phyloP scores from a whole-genome alignment of 495 filamentous ascomycete genomes.

The Penicillium arizonense region DNA sequence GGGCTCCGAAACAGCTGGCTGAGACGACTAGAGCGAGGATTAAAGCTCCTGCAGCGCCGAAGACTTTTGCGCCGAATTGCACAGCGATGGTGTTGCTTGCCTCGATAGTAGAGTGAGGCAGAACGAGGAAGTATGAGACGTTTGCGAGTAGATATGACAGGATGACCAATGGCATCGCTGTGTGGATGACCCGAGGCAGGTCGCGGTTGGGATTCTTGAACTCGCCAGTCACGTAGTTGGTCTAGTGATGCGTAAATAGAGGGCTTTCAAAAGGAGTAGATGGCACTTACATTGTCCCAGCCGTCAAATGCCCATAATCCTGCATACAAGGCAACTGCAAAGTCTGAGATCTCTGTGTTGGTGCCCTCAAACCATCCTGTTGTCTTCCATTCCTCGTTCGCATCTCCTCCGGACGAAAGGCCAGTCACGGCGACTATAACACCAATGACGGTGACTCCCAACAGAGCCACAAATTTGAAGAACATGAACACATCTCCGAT shows the following conservation, averaged over 20 bases:
- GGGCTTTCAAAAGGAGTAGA: background rate
- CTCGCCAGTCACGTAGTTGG: slow-evolving; percentile 95
- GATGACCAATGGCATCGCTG: slow-evolving; percentile 94
- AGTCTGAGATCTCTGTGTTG: slow-evolving; percentile 70
- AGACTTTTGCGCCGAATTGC: slow-evolving; percentile 86
- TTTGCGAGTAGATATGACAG: slow-evolving; percentile 87
- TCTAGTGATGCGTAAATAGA: slow-evolving; percentile 47
- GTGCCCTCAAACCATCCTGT: slow-evolving; percentile 88
- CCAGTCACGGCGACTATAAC: slow-evolving; percentile 89
- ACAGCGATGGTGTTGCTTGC: slow-evolving; percentile 90
- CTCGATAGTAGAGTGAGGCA: slow-evolving; percentile 78
- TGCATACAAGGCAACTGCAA: slow-evolving; percentile 91
- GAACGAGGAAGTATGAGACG: slow-evolving; percentile 88
- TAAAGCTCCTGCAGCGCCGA: slow-evolving; percentile 77
- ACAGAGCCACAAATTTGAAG: slow-evolving; percentile 86
- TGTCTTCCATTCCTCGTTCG: slow-evolving; percentile 85
- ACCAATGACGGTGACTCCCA: slow-evolving; percentile 84
- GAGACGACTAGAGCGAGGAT: slow-evolving; percentile 86
- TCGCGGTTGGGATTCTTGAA: slow-evolving; percentile 89
- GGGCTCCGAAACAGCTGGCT: slow-evolving; percentile 84
- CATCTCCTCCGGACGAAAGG: slow-evolving; percentile 67
- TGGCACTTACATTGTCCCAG: slow-evolving; percentile 87
- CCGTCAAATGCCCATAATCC: slow-evolving; percentile 98
- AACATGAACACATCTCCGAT: slow-evolving; percentile 93
- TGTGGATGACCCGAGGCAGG: slow-evolving; percentile 93